phyloP scores from a whole-genome alignment of 352 stramenopile genomes.

The Salisapilia sapeloensis region DNA sequence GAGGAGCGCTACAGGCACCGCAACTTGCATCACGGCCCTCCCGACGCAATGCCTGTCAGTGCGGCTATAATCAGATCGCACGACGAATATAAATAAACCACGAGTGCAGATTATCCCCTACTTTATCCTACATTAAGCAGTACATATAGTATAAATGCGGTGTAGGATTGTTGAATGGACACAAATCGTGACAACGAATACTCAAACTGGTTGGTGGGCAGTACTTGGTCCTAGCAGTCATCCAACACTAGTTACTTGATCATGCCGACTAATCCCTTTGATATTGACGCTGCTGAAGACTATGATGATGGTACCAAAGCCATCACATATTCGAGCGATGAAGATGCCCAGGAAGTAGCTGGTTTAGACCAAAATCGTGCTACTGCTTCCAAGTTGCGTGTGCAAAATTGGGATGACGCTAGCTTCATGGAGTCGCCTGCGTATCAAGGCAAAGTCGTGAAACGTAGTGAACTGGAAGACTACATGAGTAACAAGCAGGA shows the following conservation, averaged over 20 bases:
- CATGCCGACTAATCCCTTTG: constrained; percentile 35
- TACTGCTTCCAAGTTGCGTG: constrained; percentile 50
- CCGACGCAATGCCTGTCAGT: background rate
- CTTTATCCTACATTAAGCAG: too few species aligned
- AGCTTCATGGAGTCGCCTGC: constrained; percentile 23
- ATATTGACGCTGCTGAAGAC: constrained; percentile 66
- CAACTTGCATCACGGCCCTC: constrained; percentile 4
- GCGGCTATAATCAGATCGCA: too few species aligned
- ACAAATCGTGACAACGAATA: too few species aligned
- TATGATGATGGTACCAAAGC: constrained; percentile 66
- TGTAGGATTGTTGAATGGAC: too few species aligned
- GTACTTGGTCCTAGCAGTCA: too few species aligned
- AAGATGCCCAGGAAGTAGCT: constrained; percentile 1
- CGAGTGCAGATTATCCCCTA: too few species aligned
- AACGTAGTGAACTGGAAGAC: constrained; percentile 29
- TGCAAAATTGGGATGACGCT: constrained; percentile 55
- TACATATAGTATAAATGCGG: too few species aligned
- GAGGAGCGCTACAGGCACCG: constrained; percentile 32
- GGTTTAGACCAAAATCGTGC: too few species aligned
- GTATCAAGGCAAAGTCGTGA: constrained; percentile 68
- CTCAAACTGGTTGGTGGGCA: too few species aligned
- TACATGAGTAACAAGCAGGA: constrained; percentile 5
- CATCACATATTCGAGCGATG: constrained; percentile 17
- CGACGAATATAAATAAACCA: too few species aligned
- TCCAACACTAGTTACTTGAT: constrained; percentile 14